These are phyloP conservation scores for Vitis rupestris DNA, from an alignment of 164 flowering plant genomes.

Conservation along the genomic window DNA sequence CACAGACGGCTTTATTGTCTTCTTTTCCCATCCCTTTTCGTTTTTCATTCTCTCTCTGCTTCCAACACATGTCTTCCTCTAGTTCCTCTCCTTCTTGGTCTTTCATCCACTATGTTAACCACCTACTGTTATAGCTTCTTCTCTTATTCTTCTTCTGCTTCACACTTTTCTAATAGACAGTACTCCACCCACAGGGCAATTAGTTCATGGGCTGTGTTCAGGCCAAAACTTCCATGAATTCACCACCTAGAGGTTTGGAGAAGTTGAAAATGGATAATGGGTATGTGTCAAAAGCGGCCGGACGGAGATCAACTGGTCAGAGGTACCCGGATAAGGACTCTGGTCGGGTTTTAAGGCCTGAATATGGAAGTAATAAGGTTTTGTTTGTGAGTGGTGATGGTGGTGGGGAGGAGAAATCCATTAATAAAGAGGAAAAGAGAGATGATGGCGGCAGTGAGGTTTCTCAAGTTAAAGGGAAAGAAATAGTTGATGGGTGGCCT, in stretches of 20 bases:
- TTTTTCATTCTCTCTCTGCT: not conserved
- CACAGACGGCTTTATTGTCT: slow-evolving; percentile 16
- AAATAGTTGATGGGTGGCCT: slow-evolving; percentile 63
- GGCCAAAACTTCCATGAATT: slow-evolving; percentile 27
- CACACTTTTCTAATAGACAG: too few relatives aligned
- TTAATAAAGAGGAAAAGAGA: not conserved
- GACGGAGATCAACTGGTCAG: slow-evolving; percentile 36
- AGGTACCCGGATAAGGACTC: slow-evolving; percentile 7
- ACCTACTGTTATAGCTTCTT: too few relatives aligned
- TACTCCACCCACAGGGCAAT: not conserved
- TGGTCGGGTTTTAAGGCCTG: slow-evolving; percentile 6
- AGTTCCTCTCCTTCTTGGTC: slow-evolving; percentile 6
- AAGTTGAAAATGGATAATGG: slow-evolving; percentile 51
- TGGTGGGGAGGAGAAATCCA: slow-evolving; percentile 4
- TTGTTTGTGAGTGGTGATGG: too few relatives aligned
- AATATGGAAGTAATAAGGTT: not conserved
- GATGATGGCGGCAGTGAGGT: slow-evolving; percentile 4
- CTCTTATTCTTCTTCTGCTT: too few relatives aligned
- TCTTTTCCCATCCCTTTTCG: slow-evolving; percentile 8
- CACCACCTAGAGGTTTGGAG: slow-evolving; percentile 34
- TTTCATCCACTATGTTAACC: not conserved
- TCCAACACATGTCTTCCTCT: slow-evolving; percentile 14
- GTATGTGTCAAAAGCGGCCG: slow-evolving; percentile 27
- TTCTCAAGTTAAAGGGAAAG: slow-evolving; percentile 23
- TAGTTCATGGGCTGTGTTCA: slow-evolving; percentile 52